Base-by-base conservation (phyloP, 148 eudicot species). In the Rhododendron henanense region DNA sequence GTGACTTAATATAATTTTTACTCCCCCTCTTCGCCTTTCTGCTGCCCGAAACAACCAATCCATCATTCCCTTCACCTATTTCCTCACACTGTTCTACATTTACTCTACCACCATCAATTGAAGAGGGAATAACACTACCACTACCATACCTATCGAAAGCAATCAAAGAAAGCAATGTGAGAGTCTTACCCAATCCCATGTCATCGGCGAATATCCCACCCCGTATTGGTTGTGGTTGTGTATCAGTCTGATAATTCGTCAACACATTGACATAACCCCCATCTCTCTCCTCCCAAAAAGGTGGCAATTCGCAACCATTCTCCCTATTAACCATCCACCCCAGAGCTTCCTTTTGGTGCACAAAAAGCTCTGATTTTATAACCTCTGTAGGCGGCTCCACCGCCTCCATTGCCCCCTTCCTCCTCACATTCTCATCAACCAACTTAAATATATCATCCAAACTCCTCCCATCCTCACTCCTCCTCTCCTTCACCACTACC, bases 131-230 rank as follows among this genome's bases (percentile, higher is more conserved):
- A 61, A 51, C 44, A 87, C 44, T 53, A 79, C 85, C 81, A 85
- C 71, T 61, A 74, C 85, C 83, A 85, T 51, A 87, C 84, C 91
- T 92, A 89, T 92, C 96, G 53, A 89, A 87, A 25, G 98, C 96
- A 88, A 97, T 92, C 84, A 97, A 92, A 83, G 98, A 95, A 44
- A 97, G 94, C 48, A 97, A 86, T 3, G 98, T 95, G 35, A 97
- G 91, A 48, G 99, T 95, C 88, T 97, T 97, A 61, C 99, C 99
- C 89, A 97, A 89, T 35, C 99, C 99, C 99, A 97, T 97, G 82
- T 95, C 98, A 86, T 97, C 99, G 0, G 99, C 99, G 18, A 97
- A 95, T 81, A 97, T 95, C 78, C 99, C 99, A 87, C 99, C 99
- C 78, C 91, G 86, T 25, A 95, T 78, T 5, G 98, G 95, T 78